Conservation (phyloP, 495 filamentous ascomycete genomes). For the Annulohypoxylon nitens region DNA sequence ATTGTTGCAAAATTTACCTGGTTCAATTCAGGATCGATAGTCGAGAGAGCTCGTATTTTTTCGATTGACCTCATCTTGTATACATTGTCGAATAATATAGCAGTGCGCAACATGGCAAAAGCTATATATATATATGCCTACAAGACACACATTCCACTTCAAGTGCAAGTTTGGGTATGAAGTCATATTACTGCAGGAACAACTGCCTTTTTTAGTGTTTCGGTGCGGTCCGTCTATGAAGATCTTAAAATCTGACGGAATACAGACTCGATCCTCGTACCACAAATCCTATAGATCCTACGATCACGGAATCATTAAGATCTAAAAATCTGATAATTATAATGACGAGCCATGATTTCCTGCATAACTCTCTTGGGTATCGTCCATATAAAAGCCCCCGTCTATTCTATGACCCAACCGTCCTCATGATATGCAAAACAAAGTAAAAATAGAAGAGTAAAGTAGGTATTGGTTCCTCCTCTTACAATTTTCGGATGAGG, state of each 20-base stretch:
- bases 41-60: slow-evolving; percentile 31
- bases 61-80: slow-evolving; percentile 16
- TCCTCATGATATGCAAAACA: slow-evolving; percentile 5
- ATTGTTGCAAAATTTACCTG: slow-evolving; percentile 10
- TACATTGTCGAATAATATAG: not conserved
- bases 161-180: not conserved
- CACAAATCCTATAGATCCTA: not conserved
- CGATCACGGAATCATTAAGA: not conserved
- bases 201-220: slow-evolving; percentile 16
- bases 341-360: not conserved
- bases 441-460: slow-evolving; percentile 1
- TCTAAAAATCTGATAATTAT: not conserved
- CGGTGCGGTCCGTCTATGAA: slow-evolving; percentile 5
- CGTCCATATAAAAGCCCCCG: not conserved
- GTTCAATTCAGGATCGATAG: slow-evolving; percentile 28
- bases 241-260: not conserved
- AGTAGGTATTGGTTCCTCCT: not conserved
- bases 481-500: slow-evolving; percentile 36
- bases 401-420: slow-evolving; percentile 16
- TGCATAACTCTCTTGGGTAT: slow-evolving; percentile 11
- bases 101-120: not conserved
- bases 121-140: not conserved
- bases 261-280: not conserved
- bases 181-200: not conserved
- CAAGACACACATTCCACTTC: not conserved